A percentile compares a stretch with the other conserved stretches of the same genome.
phyloP scores from a whole-genome alignment of 2,329 filamentous ascomycete genomes.

The Reticulascus tulasneorum region DNA sequence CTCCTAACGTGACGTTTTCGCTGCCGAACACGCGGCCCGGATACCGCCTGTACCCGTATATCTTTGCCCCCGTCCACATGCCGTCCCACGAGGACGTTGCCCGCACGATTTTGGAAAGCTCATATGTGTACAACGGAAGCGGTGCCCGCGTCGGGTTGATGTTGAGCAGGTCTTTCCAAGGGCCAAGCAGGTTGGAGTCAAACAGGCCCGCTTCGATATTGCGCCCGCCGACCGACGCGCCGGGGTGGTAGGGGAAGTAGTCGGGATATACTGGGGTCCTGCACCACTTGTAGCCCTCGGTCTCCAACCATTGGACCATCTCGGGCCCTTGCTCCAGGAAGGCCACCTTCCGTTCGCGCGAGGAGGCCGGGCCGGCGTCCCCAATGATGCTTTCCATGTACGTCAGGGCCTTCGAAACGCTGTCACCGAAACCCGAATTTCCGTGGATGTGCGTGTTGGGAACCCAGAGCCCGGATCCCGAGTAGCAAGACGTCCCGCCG shows the following conservation, averaged over 20 bases:
- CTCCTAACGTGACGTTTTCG: conserved; percentile 18
- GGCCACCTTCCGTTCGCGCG: conserved; percentile 18
- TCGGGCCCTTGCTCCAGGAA: conserved; percentile 25
- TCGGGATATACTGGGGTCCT: conserved; percentile 23
- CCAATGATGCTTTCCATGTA: conserved; percentile 24
- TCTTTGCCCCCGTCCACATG: conserved; percentile 3
- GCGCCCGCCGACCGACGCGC: conserved; percentile 17
- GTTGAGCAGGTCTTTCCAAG: conserved; percentile 17
- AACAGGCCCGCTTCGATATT: conserved; percentile 23
- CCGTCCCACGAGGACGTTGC: conserved; percentile 9
- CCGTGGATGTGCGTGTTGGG: conserved; percentile 23
- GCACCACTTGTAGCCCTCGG: conserved; percentile 22
- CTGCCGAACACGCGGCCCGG: conserved; percentile 11
- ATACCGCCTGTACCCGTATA: conserved; percentile 8
- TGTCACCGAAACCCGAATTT: conserved; percentile 19
- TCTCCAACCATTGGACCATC: conserved; percentile 26
- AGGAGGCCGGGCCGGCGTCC: conserved; percentile 24
- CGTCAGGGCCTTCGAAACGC: conserved; percentile 17
- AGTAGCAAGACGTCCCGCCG: conserved; percentile 30
- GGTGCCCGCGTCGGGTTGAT: conserved; percentile 8
- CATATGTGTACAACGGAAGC: conserved; percentile 13
- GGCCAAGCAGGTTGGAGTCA: conserved; percentile 20
- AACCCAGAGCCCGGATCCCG: conserved; percentile 30
- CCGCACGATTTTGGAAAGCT: conserved; percentile 11
- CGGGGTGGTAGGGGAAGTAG: conserved; percentile 23